A percentile compares a stretch with the other conserved stretches of the same genome.
Evolutionary conservation across 2,329 filamentous ascomycete genomes (phyloP).

Genomic region (Cordyceps tenuipes): DNA sequence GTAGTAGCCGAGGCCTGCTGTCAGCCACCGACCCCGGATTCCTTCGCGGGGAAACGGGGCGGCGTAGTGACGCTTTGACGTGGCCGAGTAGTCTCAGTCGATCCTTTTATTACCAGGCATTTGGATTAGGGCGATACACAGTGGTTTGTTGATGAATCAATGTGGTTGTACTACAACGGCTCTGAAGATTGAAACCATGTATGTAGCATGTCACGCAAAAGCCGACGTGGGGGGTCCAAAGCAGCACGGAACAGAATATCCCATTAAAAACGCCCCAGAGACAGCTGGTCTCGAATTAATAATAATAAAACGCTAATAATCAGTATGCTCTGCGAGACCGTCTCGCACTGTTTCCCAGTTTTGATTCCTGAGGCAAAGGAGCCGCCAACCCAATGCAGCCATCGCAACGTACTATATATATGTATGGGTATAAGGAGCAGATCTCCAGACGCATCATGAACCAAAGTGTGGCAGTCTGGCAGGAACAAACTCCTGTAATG

Average conservation of each 20-base stretch:
- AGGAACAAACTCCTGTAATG: conserved; percentile 40
- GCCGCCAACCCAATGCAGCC: not conserved
- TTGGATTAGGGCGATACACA: not conserved
- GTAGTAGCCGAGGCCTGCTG: not conserved
- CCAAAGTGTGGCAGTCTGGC: conserved; percentile 50
- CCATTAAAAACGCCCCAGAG: conserved; percentile 2
- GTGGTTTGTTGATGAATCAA: not conserved
- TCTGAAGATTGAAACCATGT: not conserved
- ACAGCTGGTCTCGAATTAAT: not conserved
- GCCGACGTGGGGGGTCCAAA: not conserved
- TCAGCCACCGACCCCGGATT: conserved; percentile 1
- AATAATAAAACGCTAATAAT: conserved; percentile 4
- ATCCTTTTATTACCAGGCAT: not conserved
- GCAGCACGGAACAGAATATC: not conserved
- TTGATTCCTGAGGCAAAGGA: not conserved
- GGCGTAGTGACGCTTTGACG: not conserved
- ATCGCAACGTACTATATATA: not conserved
- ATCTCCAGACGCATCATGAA: conserved; percentile 19
- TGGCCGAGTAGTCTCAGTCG: not conserved
- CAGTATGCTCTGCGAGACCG: not conserved
- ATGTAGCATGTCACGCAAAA: not conserved
- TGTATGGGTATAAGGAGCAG: not conserved
- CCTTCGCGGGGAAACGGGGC: not conserved
- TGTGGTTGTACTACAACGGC: no score
- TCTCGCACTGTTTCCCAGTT: not conserved